Conservation (phyloP, 352 stramenopile species). For the Peronospora belbahrii region DNA sequence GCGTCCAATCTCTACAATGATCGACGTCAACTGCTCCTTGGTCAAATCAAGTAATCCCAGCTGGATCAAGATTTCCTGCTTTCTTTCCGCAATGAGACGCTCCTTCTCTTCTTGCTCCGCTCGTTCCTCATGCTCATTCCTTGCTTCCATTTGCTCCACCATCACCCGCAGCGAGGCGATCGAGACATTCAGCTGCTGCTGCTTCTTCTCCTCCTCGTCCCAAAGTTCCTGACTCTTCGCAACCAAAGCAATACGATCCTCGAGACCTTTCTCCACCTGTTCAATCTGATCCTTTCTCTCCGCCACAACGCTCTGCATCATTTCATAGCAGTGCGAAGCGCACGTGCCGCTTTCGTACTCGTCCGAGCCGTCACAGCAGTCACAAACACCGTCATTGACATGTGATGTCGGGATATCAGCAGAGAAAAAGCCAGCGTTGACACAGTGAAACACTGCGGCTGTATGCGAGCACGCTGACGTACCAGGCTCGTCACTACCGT, state of each 20-base stretch:
- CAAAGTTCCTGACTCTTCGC: slow-evolving; percentile 28
- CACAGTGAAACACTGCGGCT: slow-evolving; percentile 35
- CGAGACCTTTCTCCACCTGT: slow-evolving; percentile 56
- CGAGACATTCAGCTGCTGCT: slow-evolving; percentile 19
- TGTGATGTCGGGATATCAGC: slow-evolving; percentile 44
- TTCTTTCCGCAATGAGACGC: slow-evolving; percentile 30
- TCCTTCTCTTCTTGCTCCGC: slow-evolving; percentile 47
- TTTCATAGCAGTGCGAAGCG: slow-evolving; percentile 23
- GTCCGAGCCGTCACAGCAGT: slow-evolving; percentile 96
- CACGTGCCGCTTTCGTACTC: slow-evolving; percentile 53
- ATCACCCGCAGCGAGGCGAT: slow-evolving; percentile 25
- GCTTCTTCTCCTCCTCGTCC: slow-evolving; percentile 27
- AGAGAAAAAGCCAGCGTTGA: slow-evolving; percentile 40
- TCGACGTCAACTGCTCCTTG: slow-evolving; percentile 43
- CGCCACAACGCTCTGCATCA: slow-evolving; percentile 35
- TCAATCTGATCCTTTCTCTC: slow-evolving; percentile 62
- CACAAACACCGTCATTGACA: slow-evolving; percentile 92
- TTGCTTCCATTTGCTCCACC: slow-evolving; percentile 35
- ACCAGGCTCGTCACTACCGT: slow-evolving; percentile 86
- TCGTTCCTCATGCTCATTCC: slow-evolving; percentile 33
- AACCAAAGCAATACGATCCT: slow-evolving; percentile 33
- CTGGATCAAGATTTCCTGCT: slow-evolving; percentile 38
- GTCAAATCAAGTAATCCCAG: slow-evolving; percentile 56
- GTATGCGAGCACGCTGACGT: slow-evolving; percentile 74
- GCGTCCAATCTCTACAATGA: slow-evolving; percentile 55